phyloP scores from a whole-genome alignment of 805 yeast species.

The Helenozyma baotianmanensis region DNA sequence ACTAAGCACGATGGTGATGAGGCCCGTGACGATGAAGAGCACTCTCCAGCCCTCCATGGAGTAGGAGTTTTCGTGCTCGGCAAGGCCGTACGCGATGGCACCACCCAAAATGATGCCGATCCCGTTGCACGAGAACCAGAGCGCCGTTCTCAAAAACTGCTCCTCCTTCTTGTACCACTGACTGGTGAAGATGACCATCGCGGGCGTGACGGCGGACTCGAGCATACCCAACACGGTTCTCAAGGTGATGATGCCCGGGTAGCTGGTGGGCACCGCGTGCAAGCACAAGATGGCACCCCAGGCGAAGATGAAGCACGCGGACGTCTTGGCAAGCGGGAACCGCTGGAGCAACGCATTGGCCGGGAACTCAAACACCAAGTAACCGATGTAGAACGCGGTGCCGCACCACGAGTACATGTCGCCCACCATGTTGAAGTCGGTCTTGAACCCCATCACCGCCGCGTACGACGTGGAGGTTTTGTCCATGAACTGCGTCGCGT shows the following conservation, averaged over 20 bases:
- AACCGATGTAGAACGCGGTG: conserved; percentile 62
- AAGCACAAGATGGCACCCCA: conserved; percentile 61
- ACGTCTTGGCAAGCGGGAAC: conserved; percentile 52
- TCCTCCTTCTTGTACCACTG: conserved; percentile 51
- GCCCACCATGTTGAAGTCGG: conserved; percentile 44
- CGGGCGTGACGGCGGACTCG: conserved; percentile 54
- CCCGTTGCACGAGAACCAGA: conserved; percentile 36
- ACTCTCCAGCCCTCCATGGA: conserved; percentile 55
- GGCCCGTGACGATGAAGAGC: conserved; percentile 56
- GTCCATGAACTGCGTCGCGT: conserved; percentile 55
- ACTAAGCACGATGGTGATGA: conserved; percentile 51
- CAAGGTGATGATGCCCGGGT: conserved; percentile 43
- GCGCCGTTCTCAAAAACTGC: conserved; percentile 29
- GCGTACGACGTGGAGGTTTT: conserved; percentile 58
- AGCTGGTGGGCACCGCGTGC: conserved; percentile 46
- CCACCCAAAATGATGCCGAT: conserved; percentile 34
- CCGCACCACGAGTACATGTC: conserved; percentile 38
- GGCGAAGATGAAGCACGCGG: conserved; percentile 43
- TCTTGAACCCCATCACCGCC: conserved; percentile 59
- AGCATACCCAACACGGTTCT: conserved; percentile 49
- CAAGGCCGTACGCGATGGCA: conserved; percentile 52
- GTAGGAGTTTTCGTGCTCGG: conserved; percentile 33
- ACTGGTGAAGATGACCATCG: conserved; percentile 50
- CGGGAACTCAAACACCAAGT: conserved; percentile 52
- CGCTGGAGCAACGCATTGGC: conserved; percentile 45